Evolutionary conservation across 148 eudicot genomes (phyloP).

Genomic region (Rheum nobile): DNA sequence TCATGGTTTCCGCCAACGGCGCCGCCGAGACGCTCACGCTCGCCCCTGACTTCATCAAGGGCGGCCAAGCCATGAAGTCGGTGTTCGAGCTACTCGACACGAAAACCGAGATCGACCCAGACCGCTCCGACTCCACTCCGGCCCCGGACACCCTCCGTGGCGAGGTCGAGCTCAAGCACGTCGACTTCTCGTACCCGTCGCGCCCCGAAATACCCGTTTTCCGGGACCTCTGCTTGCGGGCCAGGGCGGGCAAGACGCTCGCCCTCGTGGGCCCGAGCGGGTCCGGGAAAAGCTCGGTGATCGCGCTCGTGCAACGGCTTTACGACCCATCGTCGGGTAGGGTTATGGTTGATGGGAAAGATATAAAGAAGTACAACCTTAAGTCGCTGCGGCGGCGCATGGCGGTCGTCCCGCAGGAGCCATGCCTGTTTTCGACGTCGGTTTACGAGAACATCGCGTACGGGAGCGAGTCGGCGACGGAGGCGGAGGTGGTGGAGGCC

Average conservation of each 20-base stretch:
- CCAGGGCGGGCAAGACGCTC: conserved; percentile 85
- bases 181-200: conserved; percentile 84
- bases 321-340: conserved; percentile 91
- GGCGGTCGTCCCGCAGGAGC: conserved; percentile 88
- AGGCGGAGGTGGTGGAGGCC: conserved; percentile 90
- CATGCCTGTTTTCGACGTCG: conserved; percentile 85
- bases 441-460: conserved; percentile 85
- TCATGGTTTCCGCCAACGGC: conserved; percentile 98
- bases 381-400: conserved; percentile 71
- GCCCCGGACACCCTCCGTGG: conserved; percentile 80
- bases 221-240: conserved; percentile 71
- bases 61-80: conserved; percentile 94
- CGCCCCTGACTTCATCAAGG: conserved; percentile 98
- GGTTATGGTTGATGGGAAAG: conserved; percentile 81
- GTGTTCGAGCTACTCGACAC: conserved; percentile 88
- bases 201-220: conserved; percentile 73
- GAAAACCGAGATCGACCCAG: conserved; percentile 89
- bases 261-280: conserved; percentile 98
- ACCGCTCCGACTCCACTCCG: conserved; percentile 53
- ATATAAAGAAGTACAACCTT: conserved; percentile 73
- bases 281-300: conserved; percentile 88
- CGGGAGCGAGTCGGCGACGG: conserved; percentile 74
- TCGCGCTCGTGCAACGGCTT: conserved; percentile 61
- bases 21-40: conserved; percentile 95
- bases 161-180: conserved; percentile 87